phyloP scores from a whole-genome alignment of 2,329 filamentous ascomycete genomes.

The Aspergillus bombycis region DNA sequence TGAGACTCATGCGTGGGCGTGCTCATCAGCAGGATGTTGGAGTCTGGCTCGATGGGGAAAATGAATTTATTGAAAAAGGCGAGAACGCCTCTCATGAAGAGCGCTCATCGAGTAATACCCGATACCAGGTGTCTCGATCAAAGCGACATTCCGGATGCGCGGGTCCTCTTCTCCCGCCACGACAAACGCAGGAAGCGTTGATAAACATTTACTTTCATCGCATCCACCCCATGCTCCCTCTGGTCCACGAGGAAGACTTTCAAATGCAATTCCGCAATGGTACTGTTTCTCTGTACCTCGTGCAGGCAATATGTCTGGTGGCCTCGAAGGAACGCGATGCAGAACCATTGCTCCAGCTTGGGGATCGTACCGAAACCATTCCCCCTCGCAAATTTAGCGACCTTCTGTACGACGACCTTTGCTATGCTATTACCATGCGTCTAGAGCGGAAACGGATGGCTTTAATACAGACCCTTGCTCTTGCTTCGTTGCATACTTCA shows the following conservation, averaged over 20 bases:
- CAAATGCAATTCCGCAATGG: constrained; percentile 25
- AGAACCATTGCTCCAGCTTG: constrained; percentile 26
- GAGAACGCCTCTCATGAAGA: background rate
- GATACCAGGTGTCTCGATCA: background rate
- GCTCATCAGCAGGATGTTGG: constrained; percentile 19
- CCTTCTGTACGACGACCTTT: constrained; percentile 26
- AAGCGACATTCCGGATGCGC: background rate
- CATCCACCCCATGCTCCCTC: constrained; percentile 34
- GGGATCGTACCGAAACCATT: background rate
- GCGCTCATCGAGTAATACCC: background rate
- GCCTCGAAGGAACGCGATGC: constrained; percentile 34
- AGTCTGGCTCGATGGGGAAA: constrained; percentile 17
- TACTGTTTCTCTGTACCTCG: constrained; percentile 25
- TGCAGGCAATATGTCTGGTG: constrained; percentile 36
- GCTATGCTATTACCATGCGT: constrained; percentile 29
- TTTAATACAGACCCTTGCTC: constrained; percentile 33
- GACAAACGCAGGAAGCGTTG: constrained; percentile 26
- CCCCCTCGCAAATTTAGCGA: constrained; percentile 14
- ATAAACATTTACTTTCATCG: constrained; percentile 35
- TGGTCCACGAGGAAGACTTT: constrained; percentile 31
- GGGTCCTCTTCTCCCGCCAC: constrained; percentile 12
- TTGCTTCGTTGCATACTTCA: constrained; percentile 37
- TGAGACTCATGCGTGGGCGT: constrained; percentile 16
- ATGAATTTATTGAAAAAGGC: constrained; percentile 1
- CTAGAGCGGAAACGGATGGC: constrained; percentile 21